Evolutionary conservation across 805 yeast species (phyloP).

Genomic region (Cyberlindnera bimundalis): DNA sequence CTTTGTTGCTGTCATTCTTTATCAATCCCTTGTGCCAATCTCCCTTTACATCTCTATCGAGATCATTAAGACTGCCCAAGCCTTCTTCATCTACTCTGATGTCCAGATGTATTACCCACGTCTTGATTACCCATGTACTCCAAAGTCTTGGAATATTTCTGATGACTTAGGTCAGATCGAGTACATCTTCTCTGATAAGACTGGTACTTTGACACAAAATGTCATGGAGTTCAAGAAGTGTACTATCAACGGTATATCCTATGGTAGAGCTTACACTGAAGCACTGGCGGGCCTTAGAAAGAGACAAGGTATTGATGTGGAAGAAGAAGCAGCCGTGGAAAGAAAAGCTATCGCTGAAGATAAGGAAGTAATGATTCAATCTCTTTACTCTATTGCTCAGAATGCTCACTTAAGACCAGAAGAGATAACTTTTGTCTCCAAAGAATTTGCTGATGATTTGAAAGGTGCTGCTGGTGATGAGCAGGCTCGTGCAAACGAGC

Average conservation of each 20-base stretch:
- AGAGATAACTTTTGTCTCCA: constrained; percentile 68
- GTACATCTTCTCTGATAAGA: constrained; percentile 79
- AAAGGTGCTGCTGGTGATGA: constrained; percentile 45
- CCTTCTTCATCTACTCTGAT: constrained; percentile 75
- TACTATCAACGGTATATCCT: constrained; percentile 66
- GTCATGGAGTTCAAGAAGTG: constrained; percentile 84
- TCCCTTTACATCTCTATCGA: constrained; percentile 80
- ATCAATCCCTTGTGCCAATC: constrained; percentile 79
- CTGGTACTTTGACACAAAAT: constrained; percentile 82
- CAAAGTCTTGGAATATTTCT: constrained; percentile 81
- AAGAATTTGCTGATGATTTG: constrained; percentile 61
- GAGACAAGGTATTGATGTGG: constrained; percentile 74
- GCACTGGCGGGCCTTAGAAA: constrained; percentile 76
- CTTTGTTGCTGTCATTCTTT: constrained; percentile 72
- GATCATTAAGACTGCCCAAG: constrained; percentile 79
- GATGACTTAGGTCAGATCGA: constrained; percentile 87
- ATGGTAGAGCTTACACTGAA: constrained; percentile 81
- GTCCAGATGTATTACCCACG: constrained; percentile 63
- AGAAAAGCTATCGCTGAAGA: constrained; percentile 54
- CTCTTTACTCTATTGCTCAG: constrained; percentile 36
- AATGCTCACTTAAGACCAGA: constrained; percentile 46
- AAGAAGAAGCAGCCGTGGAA: constrained; percentile 51
- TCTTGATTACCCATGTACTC: constrained; percentile 78
- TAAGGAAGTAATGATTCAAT: constrained; percentile 53
- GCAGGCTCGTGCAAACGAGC: constrained; percentile 61